phyloP scores from a whole-genome alignment of 768 basidiomycete species.

The Dacryopinax primogenitus region DNA sequence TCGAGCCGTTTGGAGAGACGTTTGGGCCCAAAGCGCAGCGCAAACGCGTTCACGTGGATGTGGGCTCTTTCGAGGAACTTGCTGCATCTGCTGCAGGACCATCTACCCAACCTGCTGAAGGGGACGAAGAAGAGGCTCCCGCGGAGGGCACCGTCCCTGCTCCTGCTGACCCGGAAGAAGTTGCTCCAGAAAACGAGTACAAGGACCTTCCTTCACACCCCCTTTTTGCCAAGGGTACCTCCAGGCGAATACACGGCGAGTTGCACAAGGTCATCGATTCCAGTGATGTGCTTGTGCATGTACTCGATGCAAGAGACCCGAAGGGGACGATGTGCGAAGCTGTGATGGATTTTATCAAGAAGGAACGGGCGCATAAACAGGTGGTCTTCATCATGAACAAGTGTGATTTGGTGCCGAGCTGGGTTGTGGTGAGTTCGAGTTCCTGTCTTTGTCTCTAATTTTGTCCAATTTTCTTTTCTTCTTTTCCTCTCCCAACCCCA shows the following conservation, averaged over 20 bases:
- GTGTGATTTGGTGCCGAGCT: conserved; percentile 95
- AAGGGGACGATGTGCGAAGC: conserved; percentile 91
- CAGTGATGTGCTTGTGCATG: conserved; percentile 88
- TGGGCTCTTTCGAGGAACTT: conserved; percentile 87
- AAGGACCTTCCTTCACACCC: conserved; percentile 43
- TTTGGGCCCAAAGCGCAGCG: conserved; percentile 94
- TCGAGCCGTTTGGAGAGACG: conserved; percentile 85
- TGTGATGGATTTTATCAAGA: conserved; percentile 80
- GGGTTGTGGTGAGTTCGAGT: conserved; percentile 73
- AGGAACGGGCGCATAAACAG: conserved; percentile 96
- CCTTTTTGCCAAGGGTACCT: conserved; percentile 90
- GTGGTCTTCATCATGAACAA: conserved; percentile 95
- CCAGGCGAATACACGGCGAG: conserved; percentile 90
- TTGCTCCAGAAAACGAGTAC: conserved; percentile 8
- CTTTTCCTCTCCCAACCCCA: conserved; percentile 21
- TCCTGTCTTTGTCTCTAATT: conserved; percentile 7
- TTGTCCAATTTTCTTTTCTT: neutral
- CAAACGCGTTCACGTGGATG: conserved; percentile 74
- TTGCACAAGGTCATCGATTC: conserved; percentile 99
- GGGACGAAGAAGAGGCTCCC: conserved; percentile 32
- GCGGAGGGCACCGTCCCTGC: conserved; percentile 34
- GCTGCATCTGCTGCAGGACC: conserved; percentile 45
- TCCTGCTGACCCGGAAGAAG: conserved; percentile 8
- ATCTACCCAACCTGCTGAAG: conserved; percentile 23
- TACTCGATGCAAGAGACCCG: conserved; percentile 91